Conservation (phyloP, 345 rosid species). For the Brassica napus region Da-Ae NC_063452.1:17104001-17104500, state of each 20-base stretch:
- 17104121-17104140: slow-evolving; percentile 90
- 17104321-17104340: background rate
- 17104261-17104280: slow-evolving; percentile 63
- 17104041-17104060: slow-evolving; percentile 56
- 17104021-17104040: slow-evolving; percentile 54
- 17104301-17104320: background rate
- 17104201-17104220: background rate
- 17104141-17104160: slow-evolving; percentile 74
- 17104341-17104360: background rate
- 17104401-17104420: slow-evolving; percentile 58
- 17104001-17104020: slow-evolving; percentile 76
- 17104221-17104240: slow-evolving; percentile 38
- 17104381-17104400: slow-evolving; percentile 66
- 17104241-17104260: slow-evolving; percentile 62
- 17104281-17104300: background rate
- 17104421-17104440: slow-evolving; percentile 54
- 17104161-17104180: slow-evolving; percentile 56
- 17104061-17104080: slow-evolving; percentile 9
- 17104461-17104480: slow-evolving; percentile 59
- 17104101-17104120: slow-evolving; percentile 83
- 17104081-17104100: slow-evolving; percentile 51
- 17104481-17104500: slow-evolving; percentile 74
- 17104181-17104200: slow-evolving; percentile 19
- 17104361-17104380: slow-evolving; percentile 38
- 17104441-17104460: slow-evolving; percentile 61